These are phyloP conservation scores for Triticum timopheevii DNA, from an alignment of 176 grass and related monocot species.

Conservation along the genomic window DNA sequence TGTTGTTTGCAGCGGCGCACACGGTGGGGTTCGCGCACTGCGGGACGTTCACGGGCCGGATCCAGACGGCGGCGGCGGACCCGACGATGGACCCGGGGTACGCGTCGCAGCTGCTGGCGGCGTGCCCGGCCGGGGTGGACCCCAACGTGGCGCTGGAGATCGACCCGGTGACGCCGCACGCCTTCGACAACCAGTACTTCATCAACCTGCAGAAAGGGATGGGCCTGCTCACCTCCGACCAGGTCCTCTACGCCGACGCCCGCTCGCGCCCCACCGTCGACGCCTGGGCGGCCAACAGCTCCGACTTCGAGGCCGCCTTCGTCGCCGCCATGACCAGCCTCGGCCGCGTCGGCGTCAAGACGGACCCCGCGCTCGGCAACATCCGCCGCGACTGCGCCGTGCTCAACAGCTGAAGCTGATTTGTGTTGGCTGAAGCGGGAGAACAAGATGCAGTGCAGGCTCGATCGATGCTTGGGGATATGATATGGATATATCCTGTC, in stretches of 20 bases:
- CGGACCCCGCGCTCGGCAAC: slow-evolving; percentile 60
- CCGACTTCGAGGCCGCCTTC: slow-evolving; percentile 66
- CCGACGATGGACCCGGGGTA: slow-evolving; percentile 60
- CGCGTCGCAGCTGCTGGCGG: slow-evolving; percentile 58
- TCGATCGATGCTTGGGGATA: neutral
- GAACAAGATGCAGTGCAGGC: neutral
- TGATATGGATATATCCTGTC: neutral
- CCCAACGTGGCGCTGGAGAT: slow-evolving; percentile 66
- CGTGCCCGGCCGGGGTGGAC: slow-evolving; percentile 74
- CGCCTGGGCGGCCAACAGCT: slow-evolving; percentile 49
- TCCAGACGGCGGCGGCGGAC: slow-evolving; percentile 48
- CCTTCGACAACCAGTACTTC: slow-evolving; percentile 95
- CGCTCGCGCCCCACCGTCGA: slow-evolving; percentile 60
- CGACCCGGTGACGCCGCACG: slow-evolving; percentile 63
- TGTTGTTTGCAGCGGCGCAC: slow-evolving; percentile 55
- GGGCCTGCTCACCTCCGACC: slow-evolving; percentile 77
- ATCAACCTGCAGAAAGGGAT: slow-evolving; percentile 66
- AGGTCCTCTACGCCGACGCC: slow-evolving; percentile 73
- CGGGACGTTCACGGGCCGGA: slow-evolving; percentile 60
- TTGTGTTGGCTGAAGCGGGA: neutral
- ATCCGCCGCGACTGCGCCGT: slow-evolving; percentile 78
- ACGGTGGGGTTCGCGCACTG: slow-evolving; percentile 89
- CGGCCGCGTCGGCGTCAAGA: slow-evolving; percentile 85
- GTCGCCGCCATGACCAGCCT: slow-evolving; percentile 60
- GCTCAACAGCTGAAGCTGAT: slow-evolving; percentile 35